These are phyloP conservation scores for Geotrichum phurueaensis DNA, from an alignment of 1,139 yeast species.

Conservation along the genomic window DNA sequence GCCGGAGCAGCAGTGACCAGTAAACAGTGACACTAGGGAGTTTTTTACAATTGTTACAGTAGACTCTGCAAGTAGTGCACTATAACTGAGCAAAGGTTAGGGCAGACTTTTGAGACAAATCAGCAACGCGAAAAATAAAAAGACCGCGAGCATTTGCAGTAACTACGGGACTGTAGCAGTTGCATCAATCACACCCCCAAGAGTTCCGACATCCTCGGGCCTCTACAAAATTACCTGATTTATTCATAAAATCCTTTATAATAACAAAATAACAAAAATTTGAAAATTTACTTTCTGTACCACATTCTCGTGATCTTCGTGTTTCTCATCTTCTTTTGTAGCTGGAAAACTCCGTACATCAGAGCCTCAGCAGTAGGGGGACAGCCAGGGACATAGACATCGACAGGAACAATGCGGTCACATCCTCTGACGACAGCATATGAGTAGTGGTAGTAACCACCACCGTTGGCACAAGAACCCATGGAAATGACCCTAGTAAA, in stretches of 20 bases:
- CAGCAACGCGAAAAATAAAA: neutral
- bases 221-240: neutral
- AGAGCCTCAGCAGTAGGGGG: constrained; percentile 90
- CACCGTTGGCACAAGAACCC: constrained; percentile 95
- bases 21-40: too few relatives aligned
- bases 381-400: constrained; percentile 88
- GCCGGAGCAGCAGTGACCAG: too few relatives aligned
- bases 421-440: constrained; percentile 88
- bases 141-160: neutral
- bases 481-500: constrained; percentile 66
- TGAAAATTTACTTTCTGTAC: constrained; percentile 55
- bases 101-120: neutral
- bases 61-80: neutral
- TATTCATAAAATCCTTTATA: neutral
- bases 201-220: neutral
- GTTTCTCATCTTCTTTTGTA: constrained; percentile 84
- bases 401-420: constrained; percentile 83
- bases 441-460: constrained; percentile 88
- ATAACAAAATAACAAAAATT: neutral
- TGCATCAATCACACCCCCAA: too few relatives aligned
- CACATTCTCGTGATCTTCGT: constrained; percentile 77
- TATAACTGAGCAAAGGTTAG: neutral
- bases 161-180: neutral
- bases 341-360: constrained; percentile 83
- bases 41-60: neutral